Evolutionary conservation across 495 filamentous ascomycete genomes (phyloP).

Genomic region (Lasiosphaeris hirsuta): DNA sequence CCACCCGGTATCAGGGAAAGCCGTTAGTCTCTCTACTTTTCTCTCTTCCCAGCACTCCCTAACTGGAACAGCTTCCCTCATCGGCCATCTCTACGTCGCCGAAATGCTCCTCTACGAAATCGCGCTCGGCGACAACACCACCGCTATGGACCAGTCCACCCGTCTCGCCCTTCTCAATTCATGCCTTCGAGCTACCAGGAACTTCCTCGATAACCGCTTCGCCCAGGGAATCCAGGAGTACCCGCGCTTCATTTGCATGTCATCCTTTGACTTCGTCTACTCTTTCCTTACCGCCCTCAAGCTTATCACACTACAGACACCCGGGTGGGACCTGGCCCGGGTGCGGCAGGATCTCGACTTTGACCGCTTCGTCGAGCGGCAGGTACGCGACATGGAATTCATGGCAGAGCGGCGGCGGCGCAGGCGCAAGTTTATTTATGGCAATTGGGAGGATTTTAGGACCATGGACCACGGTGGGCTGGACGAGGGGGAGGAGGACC

Average conservation of each 20-base stretch:
- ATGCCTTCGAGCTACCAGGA: conserved; percentile 17
- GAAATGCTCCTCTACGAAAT: conserved; percentile 31
- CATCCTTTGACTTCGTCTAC: conserved; percentile 26
- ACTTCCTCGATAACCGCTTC: conserved; percentile 22
- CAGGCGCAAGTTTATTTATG: not conserved
- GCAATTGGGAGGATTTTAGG: not conserved
- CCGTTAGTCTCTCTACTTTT: conserved; percentile 3
- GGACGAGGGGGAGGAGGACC: conserved; percentile 11
- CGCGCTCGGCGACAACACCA: conserved; percentile 11
- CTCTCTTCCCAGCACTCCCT: not conserved
- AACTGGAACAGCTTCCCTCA: conserved; percentile 15
- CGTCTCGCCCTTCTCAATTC: conserved; percentile 19
- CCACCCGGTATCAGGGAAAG: conserved; percentile 20
- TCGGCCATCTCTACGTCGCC: conserved; percentile 25
- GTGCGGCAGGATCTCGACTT: conserved; percentile 20
- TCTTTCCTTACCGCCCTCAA: conserved; percentile 28
- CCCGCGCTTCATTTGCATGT: conserved; percentile 28
- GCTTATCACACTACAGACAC: conserved; percentile 21
- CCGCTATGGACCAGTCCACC: not conserved
- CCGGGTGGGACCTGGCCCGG: conserved; percentile 23
- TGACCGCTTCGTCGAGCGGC: conserved; percentile 16
- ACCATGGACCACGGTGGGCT: not conserved
- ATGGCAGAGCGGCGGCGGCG: conserved; percentile 11
- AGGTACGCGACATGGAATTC: conserved; percentile 22
- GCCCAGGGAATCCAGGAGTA: not conserved